Base-by-base conservation (phyloP, 805 yeast species). In the Saccharomycopsis fodiens region DNA sequence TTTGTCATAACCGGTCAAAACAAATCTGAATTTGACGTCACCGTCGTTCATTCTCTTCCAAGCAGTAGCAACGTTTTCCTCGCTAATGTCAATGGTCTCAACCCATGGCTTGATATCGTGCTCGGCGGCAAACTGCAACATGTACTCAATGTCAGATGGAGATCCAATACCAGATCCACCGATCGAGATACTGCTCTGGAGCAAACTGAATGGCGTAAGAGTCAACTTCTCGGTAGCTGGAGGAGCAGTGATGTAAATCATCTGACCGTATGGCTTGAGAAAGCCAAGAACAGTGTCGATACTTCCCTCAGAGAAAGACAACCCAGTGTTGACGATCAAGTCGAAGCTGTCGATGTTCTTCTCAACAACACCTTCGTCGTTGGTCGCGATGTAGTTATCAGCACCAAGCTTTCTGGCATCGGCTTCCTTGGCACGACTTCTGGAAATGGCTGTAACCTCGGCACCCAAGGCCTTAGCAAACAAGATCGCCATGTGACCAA, bases 11-110 rank as follows among this genome's bases (percentile, higher is more conserved):
- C 70, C 72, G 30, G 73, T 70, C 50, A 75, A 66, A 19, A 73
- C 76, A 54, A 72, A 73, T 65, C 81, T 70, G 56, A 72, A 76
- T 52, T 70, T 70, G 19, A 72, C 74, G 52, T 75, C 77, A 55
- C 77, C 77, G 7, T 63, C 54, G 23, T 62, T 64, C 61, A 72
- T 65, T 60, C 75, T 70, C 41, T 66, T 62, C 63, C 74, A 72
- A 1, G 72, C 79, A 30, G 59, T 56, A 12, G 62, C 55, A 36
- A 72, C 70, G 52, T 65, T 66, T 35, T 60, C 66, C 53, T 65
- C 77, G 47, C 60, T 58, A 39, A 76, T 68, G 23, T 72, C 75
- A 23, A 75, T 57, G 31, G 67, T 69, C 61, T 76, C 79, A 44
- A 74, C 60, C 78, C 76, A 71, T 21, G 78, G 73, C 52, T 66